Evolutionary conservation across 768 basidiomycete genomes (phyloP), one percentile per base, ranked within the genome.

Genomic region (Suillus fuscotomentosus): DNA sequence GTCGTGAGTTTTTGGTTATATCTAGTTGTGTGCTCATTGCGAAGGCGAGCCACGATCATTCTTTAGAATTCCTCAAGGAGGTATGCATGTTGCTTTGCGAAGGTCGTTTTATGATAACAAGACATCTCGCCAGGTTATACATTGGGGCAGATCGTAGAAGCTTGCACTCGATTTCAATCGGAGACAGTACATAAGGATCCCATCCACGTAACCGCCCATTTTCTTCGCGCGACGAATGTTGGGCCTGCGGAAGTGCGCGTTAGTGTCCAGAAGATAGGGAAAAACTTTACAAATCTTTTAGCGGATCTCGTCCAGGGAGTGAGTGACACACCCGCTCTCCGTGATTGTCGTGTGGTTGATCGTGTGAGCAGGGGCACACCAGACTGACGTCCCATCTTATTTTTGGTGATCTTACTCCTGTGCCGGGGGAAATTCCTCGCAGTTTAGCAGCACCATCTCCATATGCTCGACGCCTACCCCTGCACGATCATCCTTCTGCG

Each of bases 241-340:
- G 77, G 74, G 5, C 66, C 76, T 3, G 86, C 83, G 66, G 80
- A 82, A 57, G 80, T 89, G 13, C 81, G 74, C 54, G 76, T 90
- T 1, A 79, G 76, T 6, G 73, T 70, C 1, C 41, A 87, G n/a
- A 86, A 83, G 69, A 72, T 70, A 6, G 86, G 88, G 3, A 80
- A 78, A 54, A 78, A 76, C 0, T 86, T 88, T 64, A 84, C 85
- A 20, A 88, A 88, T 63, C 56, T 91, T n/a, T 70, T 76, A 11
- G 88, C 86, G 20, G 82, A 86, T 42, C 78, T 90, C 17, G 60
- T 83, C n/a, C 89, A 89, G 72, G 73, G 82, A 70, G 88, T 88
- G 67, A 36, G 75, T 74, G 13, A 36, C 69, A 24, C 20, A 14
- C 20, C 55, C 36, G 8, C 45, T 63, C 22, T 60, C 31, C 22